Evolutionary conservation across 225 moss, liverwort and hornwort genomes (phyloP).

Genomic region (Anthoceros angustus): DNA sequence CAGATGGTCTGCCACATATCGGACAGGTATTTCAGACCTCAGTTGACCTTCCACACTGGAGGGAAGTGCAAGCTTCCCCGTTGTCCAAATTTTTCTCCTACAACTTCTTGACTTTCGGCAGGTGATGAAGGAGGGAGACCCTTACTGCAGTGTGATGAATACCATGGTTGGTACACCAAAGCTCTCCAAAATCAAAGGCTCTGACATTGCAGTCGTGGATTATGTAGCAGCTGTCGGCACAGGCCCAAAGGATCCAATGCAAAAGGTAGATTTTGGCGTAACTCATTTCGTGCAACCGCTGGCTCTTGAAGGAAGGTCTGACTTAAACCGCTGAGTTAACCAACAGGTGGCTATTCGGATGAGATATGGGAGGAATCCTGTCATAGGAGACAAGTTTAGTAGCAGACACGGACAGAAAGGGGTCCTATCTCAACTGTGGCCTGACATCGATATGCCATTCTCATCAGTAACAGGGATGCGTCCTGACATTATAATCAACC

Average conservation of each 20-base stretch:
- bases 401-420: conserved; percentile 99
- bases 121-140: conserved; percentile 58
- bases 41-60: neutral
- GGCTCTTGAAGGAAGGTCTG: neutral
- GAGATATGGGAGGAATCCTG: conserved; percentile 78
- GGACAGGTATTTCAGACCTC: conserved; percentile 44
- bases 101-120: conserved; percentile 12
- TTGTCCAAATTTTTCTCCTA: neutral
- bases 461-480: conserved; percentile 93
- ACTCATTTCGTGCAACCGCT: neutral
- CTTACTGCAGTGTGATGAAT: conserved; percentile 80
- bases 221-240: conserved; percentile 74
- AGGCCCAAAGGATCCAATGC: conserved; percentile 78
- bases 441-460: conserved; percentile 94
- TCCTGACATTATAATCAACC: conserved; percentile 90
- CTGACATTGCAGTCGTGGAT: conserved; percentile 83
- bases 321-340: neutral
- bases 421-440: conserved; percentile 96
- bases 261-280: conserved; percentile 35
- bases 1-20: conserved; percentile 81
- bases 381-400: conserved; percentile 97
- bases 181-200: conserved; percentile 73
- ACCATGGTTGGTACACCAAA: conserved; percentile 59
- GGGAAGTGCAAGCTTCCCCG: neutral
- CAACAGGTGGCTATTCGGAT: conserved; percentile 66